Conservation (phyloP, 202 grass and related monocot genomes). For the Schoenoplectus tabernaemontani region DNA sequence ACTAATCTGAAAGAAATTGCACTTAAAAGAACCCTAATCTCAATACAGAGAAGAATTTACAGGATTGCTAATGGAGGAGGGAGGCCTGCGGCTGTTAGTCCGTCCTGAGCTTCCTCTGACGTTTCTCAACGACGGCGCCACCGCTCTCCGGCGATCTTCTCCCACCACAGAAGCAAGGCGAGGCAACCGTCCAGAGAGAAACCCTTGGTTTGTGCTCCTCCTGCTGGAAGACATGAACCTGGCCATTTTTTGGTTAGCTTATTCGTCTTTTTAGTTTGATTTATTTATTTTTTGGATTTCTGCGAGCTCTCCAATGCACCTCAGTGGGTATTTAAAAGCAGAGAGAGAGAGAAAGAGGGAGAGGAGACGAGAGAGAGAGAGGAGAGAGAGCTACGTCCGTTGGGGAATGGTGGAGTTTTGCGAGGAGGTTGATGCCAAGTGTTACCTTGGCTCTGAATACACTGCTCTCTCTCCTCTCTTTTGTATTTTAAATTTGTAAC, state of each 20-base stretch:
- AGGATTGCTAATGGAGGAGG: constrained; percentile 14
- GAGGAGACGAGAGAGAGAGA: neutral
- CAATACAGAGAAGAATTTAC: neutral
- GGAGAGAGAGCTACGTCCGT: constrained; percentile 6
- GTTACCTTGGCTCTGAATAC: constrained; percentile 44
- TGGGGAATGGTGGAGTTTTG: constrained; percentile 44
- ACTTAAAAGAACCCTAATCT: constrained; percentile 15
- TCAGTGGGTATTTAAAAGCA: constrained; percentile 24
- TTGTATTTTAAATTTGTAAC: neutral
- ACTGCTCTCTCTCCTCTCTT: constrained; percentile 33
- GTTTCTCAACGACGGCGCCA: neutral
- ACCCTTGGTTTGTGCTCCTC: neutral
- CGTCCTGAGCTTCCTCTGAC: neutral
- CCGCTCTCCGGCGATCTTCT: constrained; percentile 8
- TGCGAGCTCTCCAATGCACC: constrained; percentile 20
- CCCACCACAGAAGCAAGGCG: neutral
- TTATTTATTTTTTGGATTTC: constrained; percentile 8
- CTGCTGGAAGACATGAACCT: neutral
- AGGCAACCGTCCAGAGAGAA: neutral
- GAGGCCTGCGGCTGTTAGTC: constrained; percentile 16
- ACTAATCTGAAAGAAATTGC: neutral
- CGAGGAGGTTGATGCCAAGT: constrained; percentile 35
- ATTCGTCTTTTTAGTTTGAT: constrained; percentile 8
- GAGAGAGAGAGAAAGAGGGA: no score
- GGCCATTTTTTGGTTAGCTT: neutral